These are phyloP conservation scores for Stenocarpella maydis DNA, from an alignment of 2,329 filamentous ascomycete genomes.

Conservation along the genomic window DNA sequence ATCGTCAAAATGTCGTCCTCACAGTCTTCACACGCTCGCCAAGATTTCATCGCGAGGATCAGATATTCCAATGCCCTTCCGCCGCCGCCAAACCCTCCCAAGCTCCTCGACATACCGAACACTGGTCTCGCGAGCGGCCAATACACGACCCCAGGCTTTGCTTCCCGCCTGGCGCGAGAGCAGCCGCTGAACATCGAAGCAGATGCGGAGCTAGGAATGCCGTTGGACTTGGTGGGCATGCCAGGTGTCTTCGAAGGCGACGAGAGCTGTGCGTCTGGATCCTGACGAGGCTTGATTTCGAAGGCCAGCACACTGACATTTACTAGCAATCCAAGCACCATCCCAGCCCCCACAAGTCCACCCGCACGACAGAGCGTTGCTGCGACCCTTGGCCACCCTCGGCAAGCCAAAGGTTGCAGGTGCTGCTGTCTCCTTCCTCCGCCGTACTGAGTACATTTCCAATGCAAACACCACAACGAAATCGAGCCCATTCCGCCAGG, in stretches of 20 bases:
- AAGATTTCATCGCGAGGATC: conserved; percentile 97
- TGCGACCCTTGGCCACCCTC: conserved; percentile 83
- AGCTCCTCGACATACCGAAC: conserved; percentile 96
- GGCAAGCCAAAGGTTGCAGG: conserved; percentile 83
- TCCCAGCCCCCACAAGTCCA: conserved; percentile 76
- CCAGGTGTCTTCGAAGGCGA: conserved; percentile 95
- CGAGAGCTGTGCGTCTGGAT: conserved; percentile 76
- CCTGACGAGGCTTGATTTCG: neutral
- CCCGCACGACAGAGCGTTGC: conserved; percentile 82
- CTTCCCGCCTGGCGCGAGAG: conserved; percentile 85
- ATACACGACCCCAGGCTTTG: conserved; percentile 91
- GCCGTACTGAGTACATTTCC: conserved; percentile 94
- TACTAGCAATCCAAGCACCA: conserved; percentile 81
- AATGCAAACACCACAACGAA: conserved; percentile 34
- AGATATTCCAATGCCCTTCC: conserved; percentile 96
- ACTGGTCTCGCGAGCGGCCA: conserved; percentile 86
- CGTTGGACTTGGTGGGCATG: conserved; percentile 92
- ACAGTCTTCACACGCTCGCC: conserved; percentile 63
- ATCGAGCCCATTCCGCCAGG: conserved; percentile 32
- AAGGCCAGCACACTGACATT: conserved; percentile 34
- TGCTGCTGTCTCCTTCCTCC: conserved; percentile 88
- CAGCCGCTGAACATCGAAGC: conserved; percentile 96
- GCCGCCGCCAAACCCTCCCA: conserved; percentile 91
- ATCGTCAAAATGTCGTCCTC: conserved; percentile 50
- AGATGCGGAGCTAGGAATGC: conserved; percentile 98